Conservation (phyloP, 208 protist genomes). For the Phytomonas sp. region DNA sequence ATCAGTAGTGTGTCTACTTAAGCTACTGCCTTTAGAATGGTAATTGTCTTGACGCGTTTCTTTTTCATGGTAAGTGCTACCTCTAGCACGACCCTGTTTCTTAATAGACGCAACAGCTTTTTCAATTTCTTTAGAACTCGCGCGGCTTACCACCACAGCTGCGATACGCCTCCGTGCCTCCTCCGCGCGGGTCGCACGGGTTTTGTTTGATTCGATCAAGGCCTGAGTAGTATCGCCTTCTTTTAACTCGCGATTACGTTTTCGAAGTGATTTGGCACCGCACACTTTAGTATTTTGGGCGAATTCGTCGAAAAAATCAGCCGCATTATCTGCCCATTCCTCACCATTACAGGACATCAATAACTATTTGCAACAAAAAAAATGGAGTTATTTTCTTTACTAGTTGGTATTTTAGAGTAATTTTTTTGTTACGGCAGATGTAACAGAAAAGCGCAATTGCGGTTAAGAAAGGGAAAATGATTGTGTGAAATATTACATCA, state of each 20-base stretch:
- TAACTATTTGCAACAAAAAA: neutral
- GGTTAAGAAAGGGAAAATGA: neutral
- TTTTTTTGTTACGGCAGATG: neutral
- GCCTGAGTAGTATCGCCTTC: conserved; percentile 8
- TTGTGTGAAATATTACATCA: conserved; percentile 6
- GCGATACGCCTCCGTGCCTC: conserved; percentile 53
- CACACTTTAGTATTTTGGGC: conserved; percentile 5
- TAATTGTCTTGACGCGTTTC: neutral
- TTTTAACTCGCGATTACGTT: conserved; percentile 33
- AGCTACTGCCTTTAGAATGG: neutral
- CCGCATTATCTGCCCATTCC: conserved; percentile 54
- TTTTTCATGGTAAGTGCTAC: conserved; percentile 4
- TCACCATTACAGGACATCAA: conserved; percentile 20
- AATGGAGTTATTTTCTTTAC: neutral
- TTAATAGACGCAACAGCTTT: conserved; percentile 18
- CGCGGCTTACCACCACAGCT: conserved; percentile 42
- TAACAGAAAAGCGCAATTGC: neutral
- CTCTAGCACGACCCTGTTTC: conserved; percentile 6
- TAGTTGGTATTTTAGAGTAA: neutral
- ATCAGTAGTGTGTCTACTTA: neutral
- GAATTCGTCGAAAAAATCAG: conserved; percentile 63
- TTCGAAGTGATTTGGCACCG: conserved; percentile 31
- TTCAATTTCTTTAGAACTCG: conserved; percentile 53
- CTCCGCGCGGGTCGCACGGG: conserved; percentile 22
- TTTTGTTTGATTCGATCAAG: neutral